Percentiles rank a stretch among this genome's conserved stretches.
Evolutionary conservation across 139 green algal genomes (phyloP).

Genomic region (Trebouxia sp.): DNA sequence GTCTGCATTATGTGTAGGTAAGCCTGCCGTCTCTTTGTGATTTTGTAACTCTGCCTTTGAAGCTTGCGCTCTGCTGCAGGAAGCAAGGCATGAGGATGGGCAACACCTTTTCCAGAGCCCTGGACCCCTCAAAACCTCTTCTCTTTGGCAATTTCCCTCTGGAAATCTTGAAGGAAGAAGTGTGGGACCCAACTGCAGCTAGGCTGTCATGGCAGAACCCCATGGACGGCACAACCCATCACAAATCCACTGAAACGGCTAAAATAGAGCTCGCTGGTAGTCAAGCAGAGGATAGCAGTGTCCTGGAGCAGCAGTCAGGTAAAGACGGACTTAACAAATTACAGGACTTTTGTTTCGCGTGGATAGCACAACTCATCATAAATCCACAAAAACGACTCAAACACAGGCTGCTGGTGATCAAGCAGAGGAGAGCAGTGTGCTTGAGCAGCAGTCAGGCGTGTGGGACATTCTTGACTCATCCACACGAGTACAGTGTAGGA

Average conservation of each 20-base stretch:
- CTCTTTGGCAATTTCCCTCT: background rate
- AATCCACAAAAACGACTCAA: background rate
- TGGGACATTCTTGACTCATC: too few relatives aligned
- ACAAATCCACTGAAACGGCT: background rate
- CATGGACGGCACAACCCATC: background rate
- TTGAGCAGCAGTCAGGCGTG: background rate
- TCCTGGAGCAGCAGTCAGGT: background rate
- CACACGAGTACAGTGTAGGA: too few relatives aligned
- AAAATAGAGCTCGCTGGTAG: background rate
- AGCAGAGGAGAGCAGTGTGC: background rate
- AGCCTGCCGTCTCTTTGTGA: too few relatives aligned
- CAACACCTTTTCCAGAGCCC: constrained; percentile 41
- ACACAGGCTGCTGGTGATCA: background rate
- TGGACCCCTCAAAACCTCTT: constrained; percentile 37
- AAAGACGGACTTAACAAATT: too few relatives aligned
- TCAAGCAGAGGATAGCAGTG: background rate
- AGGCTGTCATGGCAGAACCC: constrained; percentile 11
- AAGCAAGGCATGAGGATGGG: constrained; percentile 69
- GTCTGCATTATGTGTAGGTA: too few relatives aligned
- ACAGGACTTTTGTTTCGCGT: too few relatives aligned
- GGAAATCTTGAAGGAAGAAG: background rate
- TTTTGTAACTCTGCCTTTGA: background rate
- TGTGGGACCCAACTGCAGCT: background rate
- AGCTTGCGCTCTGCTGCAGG: constrained; percentile 36
- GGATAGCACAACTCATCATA: background rate